Conservation (phyloP, 169 alveolate species). For the Blepharisma undulans region DNA sequence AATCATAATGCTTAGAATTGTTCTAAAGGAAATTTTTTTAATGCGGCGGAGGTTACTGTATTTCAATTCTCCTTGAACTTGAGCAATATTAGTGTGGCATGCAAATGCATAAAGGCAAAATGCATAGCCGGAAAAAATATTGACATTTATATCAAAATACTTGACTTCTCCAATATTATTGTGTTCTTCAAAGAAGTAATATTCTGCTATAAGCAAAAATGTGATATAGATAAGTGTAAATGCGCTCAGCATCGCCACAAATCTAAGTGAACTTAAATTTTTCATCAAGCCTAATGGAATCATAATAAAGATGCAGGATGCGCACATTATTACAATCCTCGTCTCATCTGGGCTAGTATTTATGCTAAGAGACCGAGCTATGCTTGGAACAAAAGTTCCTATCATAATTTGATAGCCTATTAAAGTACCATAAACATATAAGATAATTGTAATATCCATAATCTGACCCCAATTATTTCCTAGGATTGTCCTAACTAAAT, state of each 20-base stretch:
- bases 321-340: conserved; percentile 23
- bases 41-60: not conserved
- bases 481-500: not conserved
- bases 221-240: conserved; percentile 16
- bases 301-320: conserved; percentile 7
- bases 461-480: conserved; percentile 1
- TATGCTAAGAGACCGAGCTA: not conserved
- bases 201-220: not conserved
- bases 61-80: conserved; percentile 15
- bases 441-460: not conserved
- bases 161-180: not conserved
- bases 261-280: not conserved
- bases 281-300: conserved; percentile 13
- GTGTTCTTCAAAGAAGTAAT: conserved; percentile 1
- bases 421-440: conserved; percentile 13
- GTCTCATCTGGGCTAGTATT: not conserved
- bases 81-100: conserved; percentile 24
- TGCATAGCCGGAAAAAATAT: not conserved
- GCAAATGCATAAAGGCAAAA: conserved; percentile 16
- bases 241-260: conserved; percentile 10
- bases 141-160: not conserved
- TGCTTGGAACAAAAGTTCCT: conserved; percentile 27
- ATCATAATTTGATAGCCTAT: conserved; percentile 34
- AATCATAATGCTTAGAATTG: not conserved
- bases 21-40: conserved; percentile 11